Base-by-base conservation (phyloP, 352 stramenopile genomes). In the Globisporangium rhizosaccharum region DNA sequence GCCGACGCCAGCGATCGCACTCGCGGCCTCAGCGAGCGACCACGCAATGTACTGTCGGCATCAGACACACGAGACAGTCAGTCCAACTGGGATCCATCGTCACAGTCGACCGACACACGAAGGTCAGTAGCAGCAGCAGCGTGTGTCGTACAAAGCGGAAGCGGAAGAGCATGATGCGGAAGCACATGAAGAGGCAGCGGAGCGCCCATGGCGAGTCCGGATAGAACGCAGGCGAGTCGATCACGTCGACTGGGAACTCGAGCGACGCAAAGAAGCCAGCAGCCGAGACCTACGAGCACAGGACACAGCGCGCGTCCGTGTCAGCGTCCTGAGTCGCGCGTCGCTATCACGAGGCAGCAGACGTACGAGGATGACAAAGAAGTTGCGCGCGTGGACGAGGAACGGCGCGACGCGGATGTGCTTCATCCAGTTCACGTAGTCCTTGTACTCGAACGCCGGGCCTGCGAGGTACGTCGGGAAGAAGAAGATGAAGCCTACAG, bases 381-480 rank as follows among this genome's bases (percentile, higher is more conserved):
- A 55, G 55, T 93, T 93, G 67, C 80, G 79, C 1, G 85, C 50
- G 61, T 93, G 83, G 18, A 89, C 81, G 1, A 56, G 55, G 45
- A 88, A 68, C 4, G 82, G 85, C 17, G 85, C 85, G 37, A 83
- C 59, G 3, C 79, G 85, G 52, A 79, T 68, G 44, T 88, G 68
- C 72, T 85, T 77, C 73, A 91, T 91, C 82, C 82, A 94, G 39
- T 67, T 73, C 48, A 91, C 57, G 61, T 91, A 94, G 58, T 94
- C 82, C 55, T 87, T 88, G 72, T 90, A 94, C 70, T 94, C 85
- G 48, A 93, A 93, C 14, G 72, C 75, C 15, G 85, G 85, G 7
- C 85, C 85, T 48, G 83, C 85, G 23, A 94, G 71, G 62, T 89
- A 93, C 52, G 83, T 93, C n/a, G 85, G 83, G 59, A 93, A 93